Evolutionary conservation across 208 protist genomes (phyloP).

Genomic region (Acanthamoeba royreba): DNA sequence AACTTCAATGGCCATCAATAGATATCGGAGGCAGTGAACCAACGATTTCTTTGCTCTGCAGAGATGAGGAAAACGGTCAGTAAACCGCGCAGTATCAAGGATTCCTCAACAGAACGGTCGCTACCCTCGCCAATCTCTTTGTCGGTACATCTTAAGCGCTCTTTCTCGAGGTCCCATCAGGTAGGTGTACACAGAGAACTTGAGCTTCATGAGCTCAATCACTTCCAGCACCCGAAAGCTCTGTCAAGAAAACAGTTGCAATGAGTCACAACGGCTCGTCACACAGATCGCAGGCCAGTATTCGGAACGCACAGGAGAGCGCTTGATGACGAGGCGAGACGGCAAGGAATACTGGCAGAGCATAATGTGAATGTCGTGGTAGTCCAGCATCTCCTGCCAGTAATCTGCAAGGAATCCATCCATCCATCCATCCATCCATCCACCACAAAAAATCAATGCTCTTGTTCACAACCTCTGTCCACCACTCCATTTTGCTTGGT

Average conservation of each 20-base stretch:
- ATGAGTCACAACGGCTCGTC: too few relatives aligned
- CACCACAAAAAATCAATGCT: too few relatives aligned
- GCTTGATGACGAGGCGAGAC: neutral
- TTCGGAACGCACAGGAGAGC: neutral
- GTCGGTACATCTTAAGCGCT: neutral
- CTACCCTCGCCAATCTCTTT: neutral
- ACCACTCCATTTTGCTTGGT: too few relatives aligned
- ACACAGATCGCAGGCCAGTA: neutral
- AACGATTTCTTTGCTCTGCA: neutral
- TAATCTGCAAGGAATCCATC: neutral
- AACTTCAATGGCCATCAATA: neutral
- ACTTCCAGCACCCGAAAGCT: neutral
- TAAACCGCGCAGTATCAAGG: too few relatives aligned
- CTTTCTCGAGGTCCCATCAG: neutral
- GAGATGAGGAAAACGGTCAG: too few relatives aligned
- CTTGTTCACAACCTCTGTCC: too few relatives aligned
- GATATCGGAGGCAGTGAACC: neutral
- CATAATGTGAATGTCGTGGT: neutral
- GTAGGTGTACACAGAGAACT: neutral
- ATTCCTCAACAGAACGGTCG: too few relatives aligned
- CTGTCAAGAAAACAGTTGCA: too few relatives aligned
- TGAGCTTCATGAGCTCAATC: neutral
- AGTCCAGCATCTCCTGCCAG: neutral
- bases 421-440: neutral
- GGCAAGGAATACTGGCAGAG: neutral